Evolutionary conservation across 2,329 filamentous ascomycete genomes (phyloP), one percentile per base, ranked within the genome.

Genomic region (Fusarium ramigenum): DNA sequence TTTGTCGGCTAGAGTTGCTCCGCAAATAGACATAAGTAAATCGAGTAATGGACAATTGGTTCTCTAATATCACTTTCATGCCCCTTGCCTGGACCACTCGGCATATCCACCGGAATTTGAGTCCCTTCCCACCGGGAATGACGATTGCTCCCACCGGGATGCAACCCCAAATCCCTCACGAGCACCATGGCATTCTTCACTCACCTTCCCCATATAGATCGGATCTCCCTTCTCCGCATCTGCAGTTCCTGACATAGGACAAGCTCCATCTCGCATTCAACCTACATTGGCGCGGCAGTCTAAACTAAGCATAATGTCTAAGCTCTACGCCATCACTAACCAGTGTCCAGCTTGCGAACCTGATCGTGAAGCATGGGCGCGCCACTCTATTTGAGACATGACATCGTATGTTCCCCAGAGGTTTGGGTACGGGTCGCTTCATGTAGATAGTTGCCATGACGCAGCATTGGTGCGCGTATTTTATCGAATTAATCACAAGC

Each of bases 391-490:
- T 11, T 15, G 16, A 44, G 53, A 44, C 53, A 25, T 21, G 37
- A 7, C 14, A n/a, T 40, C 14, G 23, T 28, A 16, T 25, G 19
- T 54, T 37, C 10, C n/a, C 14, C 32, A 30, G 53, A 49, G n/a
- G 14, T 6, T 23, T 5, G 11, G 25, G 9, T 56, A 11, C 5
- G 11, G 21, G 39, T 43, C 28, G 3, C 6, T 32, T 56, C 25
- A 19, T 56, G 28, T 32, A 12, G 23, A 42, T 36, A 19, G 5
- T 3, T 6, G 7, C 3, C 18, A 5, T 66, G 8, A 19, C 10
- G 21, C 15, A 50, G 37, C 40, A 73, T 73, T 71, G 70, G 70
- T 63, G 70, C 66, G 66, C 61, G 25, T 73, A 21, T 42, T 23
- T 15, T 5, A 4, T 16, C 34, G 18, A 23, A 9, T 21, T 28